Evolutionary conservation across 23 red algal genomes (phyloP), one percentile per base, ranked within the genome.

Genomic region (Gracilaria caudata): DNA sequence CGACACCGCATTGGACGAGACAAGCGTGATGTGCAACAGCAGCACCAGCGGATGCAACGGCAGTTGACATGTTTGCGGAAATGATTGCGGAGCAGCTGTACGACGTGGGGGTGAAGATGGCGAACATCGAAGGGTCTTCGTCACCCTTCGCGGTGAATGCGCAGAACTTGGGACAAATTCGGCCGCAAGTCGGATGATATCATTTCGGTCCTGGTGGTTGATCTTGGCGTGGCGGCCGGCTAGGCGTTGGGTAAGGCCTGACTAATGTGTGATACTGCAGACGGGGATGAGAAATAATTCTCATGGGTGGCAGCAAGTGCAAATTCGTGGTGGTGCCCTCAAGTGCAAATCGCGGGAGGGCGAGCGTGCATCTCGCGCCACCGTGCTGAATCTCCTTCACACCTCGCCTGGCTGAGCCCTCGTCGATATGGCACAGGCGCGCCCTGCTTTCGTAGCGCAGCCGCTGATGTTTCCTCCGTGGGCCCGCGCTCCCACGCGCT

Each of bases 101-200:
- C 28, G 63, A 73, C 3, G 32, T 73, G 73, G 92, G 83, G 32
- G 46, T 89, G 75, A 45, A 73, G 32, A 56, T 70, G 41, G 88
- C 94, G 5, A 78, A 64, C 43, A 79, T 88, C 73, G 77, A 89
- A 51, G 45, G 78, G 10, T 61, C 81, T 5, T 39, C 68, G 44
- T 83, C 82, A 21, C 96, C 96, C 19, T 98, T 98, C 76, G 86
- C 90, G n/a, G 51, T 88, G 9, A 94, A 91, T 73, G 90, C 96
- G 8, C 49, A 76, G 35, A 77, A 86, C 59, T 85, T 82, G 12
- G 96, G 96, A 7, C 73, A 92, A 34, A 9, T 81, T 82, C 23
- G 96, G 96, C 28, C 92, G 96, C 23, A 98, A 98, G 59, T 61
- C 83, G 78, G 96, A 98, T 79, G 96, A 98, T 73, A 92, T 98